phyloP scores from a whole-genome alignment of 495 filamentous ascomycete species.

The Penicillium longicatenatum region DNA sequence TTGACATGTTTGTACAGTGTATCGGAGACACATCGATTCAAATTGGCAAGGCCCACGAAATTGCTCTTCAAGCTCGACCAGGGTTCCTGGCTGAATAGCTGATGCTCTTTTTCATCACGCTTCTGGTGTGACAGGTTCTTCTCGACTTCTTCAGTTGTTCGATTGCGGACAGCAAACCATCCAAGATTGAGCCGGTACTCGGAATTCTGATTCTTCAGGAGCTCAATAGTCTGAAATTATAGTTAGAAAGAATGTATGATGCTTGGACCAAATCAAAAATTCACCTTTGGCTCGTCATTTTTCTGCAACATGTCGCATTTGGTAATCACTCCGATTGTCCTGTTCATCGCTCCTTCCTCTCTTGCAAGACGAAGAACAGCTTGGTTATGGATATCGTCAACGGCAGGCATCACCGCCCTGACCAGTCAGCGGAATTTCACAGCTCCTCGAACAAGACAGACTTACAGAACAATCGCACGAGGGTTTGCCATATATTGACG shows the following conservation, averaged over 20 bases:
- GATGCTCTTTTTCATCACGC: background rate
- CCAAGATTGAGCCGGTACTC: background rate
- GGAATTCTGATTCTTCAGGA: background rate
- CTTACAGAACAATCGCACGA: background rate
- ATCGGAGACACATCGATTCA: background rate
- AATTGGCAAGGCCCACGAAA: background rate
- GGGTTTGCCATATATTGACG: background rate
- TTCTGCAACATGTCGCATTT: background rate
- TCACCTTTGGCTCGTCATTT: background rate
- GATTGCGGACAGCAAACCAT: background rate
- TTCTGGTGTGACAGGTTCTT: background rate
- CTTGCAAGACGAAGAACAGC: background rate
- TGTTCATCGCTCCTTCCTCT: background rate
- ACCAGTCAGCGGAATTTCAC: background rate
- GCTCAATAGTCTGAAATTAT: background rate
- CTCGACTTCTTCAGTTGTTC: background rate
- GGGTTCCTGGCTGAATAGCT: background rate
- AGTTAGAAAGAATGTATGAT: background rate
- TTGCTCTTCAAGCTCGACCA: background rate
- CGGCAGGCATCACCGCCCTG: background rate
- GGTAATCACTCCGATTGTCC: background rate
- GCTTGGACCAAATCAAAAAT: background rate
- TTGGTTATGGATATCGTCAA: background rate
- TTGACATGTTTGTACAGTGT: background rate
- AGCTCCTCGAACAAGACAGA: background rate